Evolutionary conservation across 108 stramenopile species (phyloP).

Genomic region (Hondaea fermentalgiana): DNA sequence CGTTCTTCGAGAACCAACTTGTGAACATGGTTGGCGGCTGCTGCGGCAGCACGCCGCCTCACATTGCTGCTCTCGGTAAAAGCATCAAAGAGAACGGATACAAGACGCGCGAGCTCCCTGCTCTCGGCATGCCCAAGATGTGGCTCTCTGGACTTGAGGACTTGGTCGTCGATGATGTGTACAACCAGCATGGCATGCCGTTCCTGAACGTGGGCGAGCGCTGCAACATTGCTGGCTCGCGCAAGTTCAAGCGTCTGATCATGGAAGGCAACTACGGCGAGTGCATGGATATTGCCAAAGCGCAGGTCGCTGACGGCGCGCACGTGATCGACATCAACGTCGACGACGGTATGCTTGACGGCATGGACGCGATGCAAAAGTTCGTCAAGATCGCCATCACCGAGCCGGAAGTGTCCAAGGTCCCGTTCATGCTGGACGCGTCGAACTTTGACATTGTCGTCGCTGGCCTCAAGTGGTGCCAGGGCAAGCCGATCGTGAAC

Average conservation of each 20-base stretch:
- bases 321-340: slow-evolving; percentile 98
- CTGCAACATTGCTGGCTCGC: slow-evolving; percentile 90
- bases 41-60: slow-evolving; percentile 91
- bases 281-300: slow-evolving; percentile 96
- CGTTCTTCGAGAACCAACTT: slow-evolving; percentile 84
- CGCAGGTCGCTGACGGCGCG: slow-evolving; percentile 95
- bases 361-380: slow-evolving; percentile 93
- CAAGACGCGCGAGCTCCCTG: slow-evolving; percentile 63
- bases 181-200: slow-evolving; percentile 81
- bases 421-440: slow-evolving; percentile 95
- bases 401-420: slow-evolving; percentile 88
- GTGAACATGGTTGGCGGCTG: slow-evolving; percentile 98
- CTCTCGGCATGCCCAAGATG: slow-evolving; percentile 61
- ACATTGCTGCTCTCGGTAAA: slow-evolving; percentile 61
- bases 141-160: slow-evolving; percentile 93
- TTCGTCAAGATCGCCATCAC: slow-evolving; percentile 97
- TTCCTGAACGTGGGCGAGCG: slow-evolving; percentile 95
- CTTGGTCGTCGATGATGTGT: slow-evolving; percentile 75
- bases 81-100: slow-evolving; percentile 38
- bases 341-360: slow-evolving; percentile 95
- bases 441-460: slow-evolving; percentile 97
- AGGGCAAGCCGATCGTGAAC: slow-evolving; percentile 94
- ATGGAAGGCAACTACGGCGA: slow-evolving; percentile 83
- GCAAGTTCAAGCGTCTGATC: slow-evolving; percentile 92
- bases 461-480: slow-evolving; percentile 88